Percentiles rank a stretch among this genome's conserved stretches.
phyloP scores from a whole-genome alignment of 2,329 filamentous ascomycete genomes.

The Saccharata proteae region DNA sequence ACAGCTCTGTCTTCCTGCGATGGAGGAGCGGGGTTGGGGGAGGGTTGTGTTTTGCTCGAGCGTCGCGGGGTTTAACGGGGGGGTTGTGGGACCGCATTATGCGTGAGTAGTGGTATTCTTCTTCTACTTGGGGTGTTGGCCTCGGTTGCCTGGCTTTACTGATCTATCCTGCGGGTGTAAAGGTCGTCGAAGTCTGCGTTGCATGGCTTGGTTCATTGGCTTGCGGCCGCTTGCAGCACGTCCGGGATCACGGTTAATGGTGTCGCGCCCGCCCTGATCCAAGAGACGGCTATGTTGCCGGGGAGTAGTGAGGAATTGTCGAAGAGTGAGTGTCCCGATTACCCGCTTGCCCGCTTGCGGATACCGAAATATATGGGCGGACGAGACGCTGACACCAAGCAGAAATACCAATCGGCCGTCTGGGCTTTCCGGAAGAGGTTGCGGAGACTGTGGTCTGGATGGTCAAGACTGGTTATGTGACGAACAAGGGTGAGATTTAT shows the following conservation, averaged over 20 bases:
- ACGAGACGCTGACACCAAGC: conserved; percentile 3
- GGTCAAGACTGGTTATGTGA: conserved; percentile 34
- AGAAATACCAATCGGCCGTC: conserved; percentile 32
- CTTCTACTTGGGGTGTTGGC: too few relatives aligned
- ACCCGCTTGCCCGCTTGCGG: too few relatives aligned
- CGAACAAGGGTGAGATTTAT: too few relatives aligned
- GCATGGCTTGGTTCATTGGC: conserved; percentile 35
- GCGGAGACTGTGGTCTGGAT: conserved; percentile 37
- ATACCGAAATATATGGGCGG: background rate
- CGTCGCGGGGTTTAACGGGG: conserved; percentile 29
- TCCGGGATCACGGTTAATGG: conserved; percentile 37
- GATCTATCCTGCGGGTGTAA: too few relatives aligned
- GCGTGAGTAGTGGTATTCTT: conserved; percentile 12
- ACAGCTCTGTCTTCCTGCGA: conserved; percentile 25
- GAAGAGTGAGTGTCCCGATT: conserved; percentile 16
- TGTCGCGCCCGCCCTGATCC: conserved; percentile 36
- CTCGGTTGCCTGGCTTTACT: too few relatives aligned
- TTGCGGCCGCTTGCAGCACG: conserved; percentile 29
- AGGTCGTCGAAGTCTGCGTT: conserved; percentile 30
- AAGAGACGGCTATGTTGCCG: conserved; percentile 34
- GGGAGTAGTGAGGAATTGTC: conserved; percentile 22
- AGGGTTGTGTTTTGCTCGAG: conserved; percentile 26
- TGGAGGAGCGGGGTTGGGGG: conserved; percentile 25
- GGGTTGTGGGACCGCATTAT: conserved; percentile 30
- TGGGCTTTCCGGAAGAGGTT: conserved; percentile 34